phyloP scores from a whole-genome alignment of 768 basidiomycete genomes.

The Tulasnella sp. region DNA sequence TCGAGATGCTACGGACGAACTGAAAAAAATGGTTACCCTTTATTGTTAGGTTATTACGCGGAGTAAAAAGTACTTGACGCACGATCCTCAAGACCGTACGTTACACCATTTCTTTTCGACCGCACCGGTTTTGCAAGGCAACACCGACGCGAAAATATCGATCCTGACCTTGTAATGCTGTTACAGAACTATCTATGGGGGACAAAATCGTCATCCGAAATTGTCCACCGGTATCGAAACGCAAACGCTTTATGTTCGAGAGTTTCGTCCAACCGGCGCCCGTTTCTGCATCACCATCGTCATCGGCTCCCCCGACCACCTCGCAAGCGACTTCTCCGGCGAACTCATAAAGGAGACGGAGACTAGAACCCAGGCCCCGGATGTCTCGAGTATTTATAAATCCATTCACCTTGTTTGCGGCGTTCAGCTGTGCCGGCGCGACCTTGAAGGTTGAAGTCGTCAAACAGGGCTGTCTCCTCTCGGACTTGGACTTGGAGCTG shows the following conservation, averaged over 20 bases:
- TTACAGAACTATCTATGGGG: constrained; percentile 58
- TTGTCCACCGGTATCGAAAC: constrained; percentile 73
- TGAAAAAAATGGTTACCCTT: not conserved
- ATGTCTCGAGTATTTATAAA: too few relatives aligned
- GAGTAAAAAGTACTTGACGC: constrained; percentile 72
- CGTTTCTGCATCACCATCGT: not conserved
- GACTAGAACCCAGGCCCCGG: too few relatives aligned
- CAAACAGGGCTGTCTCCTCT: too few relatives aligned
- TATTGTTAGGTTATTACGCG: constrained; percentile 61
- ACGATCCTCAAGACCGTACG: constrained; percentile 70
- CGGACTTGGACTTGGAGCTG: too few relatives aligned
- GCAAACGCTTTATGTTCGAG: constrained; percentile 71
- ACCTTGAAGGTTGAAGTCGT: too few relatives aligned
- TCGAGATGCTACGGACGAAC: constrained; percentile 6
- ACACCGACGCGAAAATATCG: too few relatives aligned
- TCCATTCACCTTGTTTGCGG: too few relatives aligned
- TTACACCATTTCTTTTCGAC: constrained; percentile 17
- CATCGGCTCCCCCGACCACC: not conserved
- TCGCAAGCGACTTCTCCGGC: too few relatives aligned
- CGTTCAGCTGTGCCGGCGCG: too few relatives aligned
- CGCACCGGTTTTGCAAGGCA: not conserved
- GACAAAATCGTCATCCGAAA: constrained; percentile 76
- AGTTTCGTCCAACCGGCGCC: not conserved
- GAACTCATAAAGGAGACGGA: too few relatives aligned
- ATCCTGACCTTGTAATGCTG: too few relatives aligned